A percentile compares a stretch with the other conserved stretches of the same genome.
phyloP scores from a whole-genome alignment of 2,329 filamentous ascomycete genomes.

The Colletotrichum sp. region DNA sequence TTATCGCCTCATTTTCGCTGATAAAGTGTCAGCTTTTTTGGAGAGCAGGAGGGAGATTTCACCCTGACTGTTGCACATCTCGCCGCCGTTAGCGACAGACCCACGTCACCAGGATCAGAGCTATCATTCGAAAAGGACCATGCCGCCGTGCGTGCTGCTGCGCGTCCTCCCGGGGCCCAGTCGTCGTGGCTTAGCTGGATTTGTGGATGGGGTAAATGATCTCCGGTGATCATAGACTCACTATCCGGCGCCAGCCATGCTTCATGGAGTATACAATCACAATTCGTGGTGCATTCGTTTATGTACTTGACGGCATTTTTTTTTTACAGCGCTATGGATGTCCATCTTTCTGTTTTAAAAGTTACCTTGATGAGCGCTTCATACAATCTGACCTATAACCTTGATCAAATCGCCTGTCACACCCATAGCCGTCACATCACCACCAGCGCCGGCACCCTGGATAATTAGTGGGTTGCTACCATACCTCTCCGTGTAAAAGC shows the following conservation, averaged over 20 bases:
- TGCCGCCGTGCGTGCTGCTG: background rate
- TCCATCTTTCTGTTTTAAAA: background rate
- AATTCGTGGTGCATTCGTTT: background rate
- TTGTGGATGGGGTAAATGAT: slow-evolving; percentile 7
- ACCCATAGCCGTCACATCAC: slow-evolving; percentile 97
- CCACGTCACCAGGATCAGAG: background rate
- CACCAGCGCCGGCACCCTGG: slow-evolving; percentile 92
- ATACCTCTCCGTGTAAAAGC: slow-evolving; percentile 96
- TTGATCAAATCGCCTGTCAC: slow-evolving; percentile 94
- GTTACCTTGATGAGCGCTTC: slow-evolving; percentile 22
- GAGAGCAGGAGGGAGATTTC: slow-evolving; percentile 73
- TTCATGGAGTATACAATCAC: background rate
- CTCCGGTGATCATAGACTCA: background rate
- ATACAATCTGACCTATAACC: slow-evolving; percentile 74
- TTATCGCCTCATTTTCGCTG: slow-evolving; percentile 21
- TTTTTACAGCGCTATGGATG: background rate
- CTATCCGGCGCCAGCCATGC: background rate
- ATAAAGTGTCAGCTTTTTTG: slow-evolving; percentile 69
- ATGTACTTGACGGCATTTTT: background rate
- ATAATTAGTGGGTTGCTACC: slow-evolving; percentile 90
- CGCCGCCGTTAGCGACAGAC: slow-evolving; percentile 10
- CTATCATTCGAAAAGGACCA: background rate
- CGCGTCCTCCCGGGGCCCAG: background rate
- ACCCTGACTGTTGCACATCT: slow-evolving; percentile 50
- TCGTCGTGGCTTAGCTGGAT: slow-evolving; percentile 9